Evolutionary conservation across 2,329 filamentous ascomycete genomes (phyloP).

Genomic region (Fusarium sublunatum): DNA sequence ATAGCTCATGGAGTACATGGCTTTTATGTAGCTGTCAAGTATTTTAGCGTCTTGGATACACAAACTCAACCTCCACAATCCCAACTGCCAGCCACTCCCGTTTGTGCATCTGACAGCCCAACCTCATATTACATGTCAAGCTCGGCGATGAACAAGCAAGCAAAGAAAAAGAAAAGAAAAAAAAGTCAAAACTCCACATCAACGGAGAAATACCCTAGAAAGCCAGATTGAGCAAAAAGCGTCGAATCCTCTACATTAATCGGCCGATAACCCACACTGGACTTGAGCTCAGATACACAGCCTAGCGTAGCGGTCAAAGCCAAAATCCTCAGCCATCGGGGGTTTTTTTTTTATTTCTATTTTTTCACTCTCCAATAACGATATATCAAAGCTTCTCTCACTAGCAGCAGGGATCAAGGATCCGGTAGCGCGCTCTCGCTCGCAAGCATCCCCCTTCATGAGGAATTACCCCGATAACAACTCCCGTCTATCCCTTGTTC

Average conservation of each 20-base stretch:
- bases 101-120: not conserved
- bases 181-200: constrained; percentile 2
- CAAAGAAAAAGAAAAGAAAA: not conserved
- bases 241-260: not conserved
- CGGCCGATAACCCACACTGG: constrained; percentile 29
- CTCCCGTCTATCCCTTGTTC: constrained; percentile 21
- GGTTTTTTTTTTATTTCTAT: not conserved
- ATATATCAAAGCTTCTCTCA: too few relatives aligned
- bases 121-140: not conserved
- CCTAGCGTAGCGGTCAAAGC: constrained; percentile 9
- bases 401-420: constrained; percentile 6
- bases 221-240: constrained; percentile 11
- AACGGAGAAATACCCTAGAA: constrained; percentile 16
- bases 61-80: constrained; percentile 27
- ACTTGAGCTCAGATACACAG: constrained; percentile 21
- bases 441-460: constrained; percentile 39
- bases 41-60: constrained; percentile 23
- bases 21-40: constrained; percentile 3
- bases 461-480: constrained; percentile 26
- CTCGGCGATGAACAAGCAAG: not conserved
- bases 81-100: constrained; percentile 34
- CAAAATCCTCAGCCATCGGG: constrained; percentile 15
- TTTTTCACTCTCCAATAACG: constrained; percentile 1
- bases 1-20: not conserved
- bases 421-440: constrained; percentile 21